Percentiles rank a stretch among this genome's conserved stretches.
Evolutionary conservation across 139 green algal genomes (phyloP).

Genomic region (Mesostigma viride): DNA sequence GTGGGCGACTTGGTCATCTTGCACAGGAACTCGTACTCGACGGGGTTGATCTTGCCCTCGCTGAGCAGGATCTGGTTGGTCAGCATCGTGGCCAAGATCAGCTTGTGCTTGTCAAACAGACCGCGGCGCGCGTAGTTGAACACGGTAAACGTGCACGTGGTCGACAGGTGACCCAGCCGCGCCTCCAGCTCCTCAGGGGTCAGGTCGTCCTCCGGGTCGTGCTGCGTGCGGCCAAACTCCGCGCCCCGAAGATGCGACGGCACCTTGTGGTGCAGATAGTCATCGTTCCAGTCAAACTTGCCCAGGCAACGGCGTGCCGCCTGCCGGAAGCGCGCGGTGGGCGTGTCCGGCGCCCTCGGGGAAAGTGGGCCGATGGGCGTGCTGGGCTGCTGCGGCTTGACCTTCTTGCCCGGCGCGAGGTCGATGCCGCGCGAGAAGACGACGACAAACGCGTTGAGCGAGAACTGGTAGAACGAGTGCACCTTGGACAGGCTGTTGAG

Average conservation of each 20-base stretch:
- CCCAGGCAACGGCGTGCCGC: conserved; percentile 16
- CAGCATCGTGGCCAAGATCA: conserved; percentile 78
- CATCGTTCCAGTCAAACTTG: conserved; percentile 34
- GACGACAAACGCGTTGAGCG: conserved; percentile 79
- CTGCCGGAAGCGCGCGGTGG: conserved; percentile 11
- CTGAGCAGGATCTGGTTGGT: conserved; percentile 61
- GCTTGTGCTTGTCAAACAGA: conserved; percentile 89
- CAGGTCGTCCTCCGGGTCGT: conserved; percentile 30
- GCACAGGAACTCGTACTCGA: conserved; percentile 72
- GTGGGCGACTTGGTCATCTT: conserved; percentile 49
- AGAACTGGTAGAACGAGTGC: conserved; percentile 82
- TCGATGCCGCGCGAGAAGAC: conserved; percentile 74
- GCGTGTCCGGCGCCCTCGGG: no score
- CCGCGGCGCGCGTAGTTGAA: conserved; percentile 66
- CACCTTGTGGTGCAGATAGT: conserved; percentile 14
- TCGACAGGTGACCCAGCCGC: conserved; percentile 62
- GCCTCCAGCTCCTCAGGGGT: conserved; percentile 8
- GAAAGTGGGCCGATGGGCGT: no score
- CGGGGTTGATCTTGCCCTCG: conserved; percentile 52
- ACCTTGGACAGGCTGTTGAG: conserved; percentile 70
- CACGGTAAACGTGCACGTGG: conserved; percentile 50
- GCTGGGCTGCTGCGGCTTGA: conserved; percentile 23
- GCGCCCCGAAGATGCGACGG: conserved; percentile 38
- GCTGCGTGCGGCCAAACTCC: conserved; percentile 12
- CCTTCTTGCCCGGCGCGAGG: conserved; percentile 27